Base-by-base conservation (phyloP, 208 protist genomes). In the Naegleria gruberi region DNA sequence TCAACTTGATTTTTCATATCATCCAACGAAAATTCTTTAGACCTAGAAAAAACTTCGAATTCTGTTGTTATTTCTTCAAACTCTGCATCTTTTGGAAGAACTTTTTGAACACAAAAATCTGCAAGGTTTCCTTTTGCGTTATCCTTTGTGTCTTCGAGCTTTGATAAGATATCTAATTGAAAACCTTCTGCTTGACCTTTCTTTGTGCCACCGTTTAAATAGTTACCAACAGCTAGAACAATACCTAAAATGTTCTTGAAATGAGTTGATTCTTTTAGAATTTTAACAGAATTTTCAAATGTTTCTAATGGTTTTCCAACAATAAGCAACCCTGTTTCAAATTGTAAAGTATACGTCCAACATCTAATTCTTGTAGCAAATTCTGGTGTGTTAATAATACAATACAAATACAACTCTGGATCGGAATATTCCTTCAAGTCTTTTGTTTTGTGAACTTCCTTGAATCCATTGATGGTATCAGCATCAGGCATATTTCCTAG, bases 121-220 rank as follows among this genome's bases (percentile, higher is more conserved):
- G 42, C 34, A 41, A 87, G n/a, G 12, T 10, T 37, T 8, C 19
- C 34, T 17, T 87, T 87, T 41, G 44, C 42, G 1, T 45, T 55
- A 37, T 87, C 83, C 37, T 55, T 87, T 19, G 83, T 87, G 34
- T 37, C 26, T 15, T 87, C 83, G 8, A 87, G 10, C n/a, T 87
- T 87, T 37, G 44, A 17, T 23, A 87, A 51, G 5, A 45, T 23
- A 0, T 55, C 34, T 34, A 87, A 40, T 1, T 51, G 43, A 40
- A 87, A 87, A 55, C 83, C 83, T 17, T 87, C 83, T n/a, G 83
- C 83, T 55, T 87, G 83, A 42, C 83, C 83, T 55, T 87, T 87
- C n/a, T 30, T 34, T 4, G 83, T 87, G 34, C 44, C 83, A 40
- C 83, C 83, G 40, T 87, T 87, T 8, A 87, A 41, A 51, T 87